Percentiles rank a stretch among this genome's conserved stretches.
Evolutionary conservation across 805 yeast genomes (phyloP).

Genomic region (Komagataella mondaviorum): DNA sequence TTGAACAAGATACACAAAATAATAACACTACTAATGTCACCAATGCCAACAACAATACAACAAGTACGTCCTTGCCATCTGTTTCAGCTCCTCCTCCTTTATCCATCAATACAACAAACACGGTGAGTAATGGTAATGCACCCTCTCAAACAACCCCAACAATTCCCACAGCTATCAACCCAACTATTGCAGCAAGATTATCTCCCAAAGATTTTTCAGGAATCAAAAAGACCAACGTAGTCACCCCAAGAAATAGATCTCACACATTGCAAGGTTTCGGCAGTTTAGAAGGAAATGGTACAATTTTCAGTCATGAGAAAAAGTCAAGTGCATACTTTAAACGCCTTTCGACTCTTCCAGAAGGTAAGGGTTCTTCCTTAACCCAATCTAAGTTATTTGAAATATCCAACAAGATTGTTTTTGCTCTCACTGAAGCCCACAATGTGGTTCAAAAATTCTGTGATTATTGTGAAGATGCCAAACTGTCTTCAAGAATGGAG

Average conservation of each 20-base stretch:
- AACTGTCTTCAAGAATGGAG: constrained; percentile 38
- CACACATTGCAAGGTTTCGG: constrained; percentile 12
- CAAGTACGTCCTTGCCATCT: background rate
- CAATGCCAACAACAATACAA: background rate
- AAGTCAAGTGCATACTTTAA: constrained; percentile 52
- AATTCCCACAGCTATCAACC: background rate
- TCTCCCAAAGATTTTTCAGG: background rate
- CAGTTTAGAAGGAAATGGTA: constrained; percentile 21
- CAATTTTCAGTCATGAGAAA: constrained; percentile 25
- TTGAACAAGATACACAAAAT: background rate
- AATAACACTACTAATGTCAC: background rate
- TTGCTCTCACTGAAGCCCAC: constrained; percentile 53
- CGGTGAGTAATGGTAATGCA: background rate
- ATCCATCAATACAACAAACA: background rate
- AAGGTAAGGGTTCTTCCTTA: constrained; percentile 12
- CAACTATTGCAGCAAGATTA: background rate
- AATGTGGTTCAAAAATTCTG: constrained; percentile 42
- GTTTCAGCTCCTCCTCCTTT: background rate
- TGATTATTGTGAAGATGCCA: constrained; percentile 43
- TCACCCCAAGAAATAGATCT: constrained; percentile 11
- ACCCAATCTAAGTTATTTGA: constrained; percentile 18
- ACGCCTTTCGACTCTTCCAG: constrained; percentile 52
- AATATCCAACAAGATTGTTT: constrained; percentile 46
- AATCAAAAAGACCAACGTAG: background rate
- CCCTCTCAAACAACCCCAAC: background rate